Percentiles rank a stretch among this genome's conserved stretches.
These are phyloP conservation scores for Ogataea paraovalis DNA, from an alignment of 805 yeast species.

Conservation along the genomic window DNA sequence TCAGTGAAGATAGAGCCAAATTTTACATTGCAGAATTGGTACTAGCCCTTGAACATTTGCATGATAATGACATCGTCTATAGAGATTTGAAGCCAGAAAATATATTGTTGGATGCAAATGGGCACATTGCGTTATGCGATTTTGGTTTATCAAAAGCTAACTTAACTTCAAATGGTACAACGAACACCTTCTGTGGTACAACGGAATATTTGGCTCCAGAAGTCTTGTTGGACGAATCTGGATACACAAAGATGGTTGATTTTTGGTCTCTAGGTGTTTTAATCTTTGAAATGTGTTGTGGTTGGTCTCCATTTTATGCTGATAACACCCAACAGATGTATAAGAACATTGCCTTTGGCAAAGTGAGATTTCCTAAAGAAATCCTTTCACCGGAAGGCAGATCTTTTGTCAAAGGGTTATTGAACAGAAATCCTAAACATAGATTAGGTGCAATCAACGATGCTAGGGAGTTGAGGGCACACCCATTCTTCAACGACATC, in stretches of 20 bases:
- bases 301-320: constrained; percentile 98
- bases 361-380: constrained; percentile 95
- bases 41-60: constrained; percentile 88
- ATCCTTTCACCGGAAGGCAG: constrained; percentile 91
- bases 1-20: constrained; percentile 89
- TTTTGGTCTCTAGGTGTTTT: constrained; percentile 98
- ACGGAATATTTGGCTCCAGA: constrained; percentile 98
- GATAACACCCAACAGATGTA: constrained; percentile 98
- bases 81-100: constrained; percentile 97
- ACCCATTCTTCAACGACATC: constrained; percentile 85
- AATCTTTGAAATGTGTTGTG: constrained; percentile 98
- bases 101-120: constrained; percentile 90
- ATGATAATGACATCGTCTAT: constrained; percentile 92
- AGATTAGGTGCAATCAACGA: constrained; percentile 88
- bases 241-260: constrained; percentile 98
- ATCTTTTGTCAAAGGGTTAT: constrained; percentile 88
- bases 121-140: constrained; percentile 96
- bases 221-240: constrained; percentile 89
- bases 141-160: constrained; percentile 96
- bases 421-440: constrained; percentile 94
- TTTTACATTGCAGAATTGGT: constrained; percentile 96
- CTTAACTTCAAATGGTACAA: constrained; percentile 77
- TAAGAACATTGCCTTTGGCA: constrained; percentile 97
- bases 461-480: constrained; percentile 88
- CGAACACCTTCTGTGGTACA: constrained; percentile 97